Evolutionary conservation across 2,329 filamentous ascomycete genomes (phyloP), one percentile per base, ranked within the genome.

Genomic region (Cercospora citrullina): DNA sequence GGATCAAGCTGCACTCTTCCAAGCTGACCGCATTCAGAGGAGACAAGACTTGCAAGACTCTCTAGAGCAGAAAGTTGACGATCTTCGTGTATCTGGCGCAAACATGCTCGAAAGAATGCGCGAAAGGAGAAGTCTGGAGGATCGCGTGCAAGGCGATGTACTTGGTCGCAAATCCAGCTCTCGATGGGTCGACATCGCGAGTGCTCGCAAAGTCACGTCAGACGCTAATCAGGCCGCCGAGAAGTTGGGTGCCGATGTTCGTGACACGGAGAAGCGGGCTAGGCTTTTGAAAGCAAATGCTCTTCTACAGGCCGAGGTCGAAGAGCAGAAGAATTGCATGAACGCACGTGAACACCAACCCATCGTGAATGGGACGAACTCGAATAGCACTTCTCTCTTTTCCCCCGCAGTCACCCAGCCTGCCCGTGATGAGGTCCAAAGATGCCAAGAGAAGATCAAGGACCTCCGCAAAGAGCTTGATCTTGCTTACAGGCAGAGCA

Each of bases 261-360:
- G 69, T 5, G 67, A 70, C 51, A 69, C 65, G 23, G 68, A 69
- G 30, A 67, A 69, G 60, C 69, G 66, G 16, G 66, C 68, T 5
- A 71, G 67, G 57, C 68, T 75, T 18, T 67, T 67, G 30, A 75
- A 75, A 61, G 72, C 70, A 16, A 74, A 77, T 33, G 70, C 67
- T 28, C 61, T 72, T 60, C 68, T 74, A 26, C 65, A 74, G 39
- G 67, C 68, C 26, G 74, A 77, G 64, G 71, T 77, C 30, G 67
- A 72, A 45, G 71, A 75, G 45, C 75, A 77, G 65, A 76, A 75
- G 65, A 64, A 66, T 45, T 67, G 63, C 8, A 74, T 76, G 74
- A 66, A 69, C 23, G 63, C 69, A 1, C 69, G 73, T 36, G 73
- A 75, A 73, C 68, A 73, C 71, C 30, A 68, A 73, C n/a, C 33